These are phyloP conservation scores for Penicillium corylophilum DNA, from an alignment of 2,329 filamentous ascomycete genomes.

Conservation along the genomic window DNA sequence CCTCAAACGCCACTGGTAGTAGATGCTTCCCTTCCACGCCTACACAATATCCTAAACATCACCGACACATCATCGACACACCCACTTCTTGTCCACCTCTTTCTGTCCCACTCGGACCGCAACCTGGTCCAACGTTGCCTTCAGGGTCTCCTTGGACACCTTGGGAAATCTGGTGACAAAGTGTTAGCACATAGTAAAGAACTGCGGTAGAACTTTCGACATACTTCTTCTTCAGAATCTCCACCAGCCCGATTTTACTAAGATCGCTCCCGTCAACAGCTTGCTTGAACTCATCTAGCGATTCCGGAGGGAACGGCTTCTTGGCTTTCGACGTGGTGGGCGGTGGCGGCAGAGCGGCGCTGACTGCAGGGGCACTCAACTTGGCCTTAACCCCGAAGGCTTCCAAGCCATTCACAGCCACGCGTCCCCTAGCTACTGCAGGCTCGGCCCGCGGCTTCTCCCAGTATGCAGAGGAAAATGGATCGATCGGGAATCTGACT, in stretches of 20 bases:
- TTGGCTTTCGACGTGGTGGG: conserved; percentile 28
- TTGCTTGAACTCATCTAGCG: conserved; percentile 66
- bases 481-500: conserved; percentile 67
- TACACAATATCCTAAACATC: not conserved
- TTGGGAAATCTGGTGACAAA: conserved; percentile 61
- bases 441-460: conserved; percentile 33
- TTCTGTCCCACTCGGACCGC: conserved; percentile 64
- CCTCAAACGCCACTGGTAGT: not conserved
- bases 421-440: conserved; percentile 16
- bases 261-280: conserved; percentile 69
- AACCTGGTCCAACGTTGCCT: conserved; percentile 65
- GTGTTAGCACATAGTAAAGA: conserved; percentile 6
- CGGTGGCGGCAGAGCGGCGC: conserved; percentile 13
- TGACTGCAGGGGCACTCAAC: conserved; percentile 10
- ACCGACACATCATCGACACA: conserved; percentile 46
- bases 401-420: conserved; percentile 18
- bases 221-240: conserved; percentile 69
- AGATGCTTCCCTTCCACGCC: not conserved
- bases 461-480: conserved; percentile 85
- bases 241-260: conserved; percentile 71
- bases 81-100: conserved; percentile 66
- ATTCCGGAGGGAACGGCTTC: conserved; percentile 56
- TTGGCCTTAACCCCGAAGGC: conserved; percentile 19
- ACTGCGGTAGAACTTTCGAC: conserved; percentile 8
- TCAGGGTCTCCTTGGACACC: conserved; percentile 68